These are phyloP conservation scores for Cystobasidium sp. DNA, from an alignment of 1,284 basidiomycete species.

Conservation along the genomic window DNA sequence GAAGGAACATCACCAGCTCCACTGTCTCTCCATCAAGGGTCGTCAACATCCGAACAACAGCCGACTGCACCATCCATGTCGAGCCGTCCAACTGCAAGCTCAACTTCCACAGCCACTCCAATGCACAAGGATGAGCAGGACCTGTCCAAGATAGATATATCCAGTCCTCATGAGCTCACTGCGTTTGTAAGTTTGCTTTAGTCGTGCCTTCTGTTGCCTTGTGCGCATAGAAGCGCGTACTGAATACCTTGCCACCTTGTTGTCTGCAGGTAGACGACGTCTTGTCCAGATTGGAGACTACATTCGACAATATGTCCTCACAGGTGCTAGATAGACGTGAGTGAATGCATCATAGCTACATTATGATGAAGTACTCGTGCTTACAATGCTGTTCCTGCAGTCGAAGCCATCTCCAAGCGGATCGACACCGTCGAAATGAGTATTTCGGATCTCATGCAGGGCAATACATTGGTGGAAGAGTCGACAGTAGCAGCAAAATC, in stretches of 20 bases:
- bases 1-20: conserved; percentile 4
- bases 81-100: conserved; percentile 22
- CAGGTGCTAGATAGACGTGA: conserved; percentile 42
- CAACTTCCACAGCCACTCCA: conserved; percentile 3
- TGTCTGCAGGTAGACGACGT: conserved; percentile 39
- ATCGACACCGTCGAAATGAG: conserved; percentile 39
- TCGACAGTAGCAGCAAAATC: neutral
- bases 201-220: neutral
- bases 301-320: conserved; percentile 38
- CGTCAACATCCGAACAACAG: neutral
- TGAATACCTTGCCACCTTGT: neutral
- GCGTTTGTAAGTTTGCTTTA: conserved; percentile 23
- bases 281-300: conserved; percentile 24
- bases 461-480: conserved; percentile 20
- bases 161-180: conserved; percentile 38
- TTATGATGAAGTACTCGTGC: neutral
- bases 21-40: conserved; percentile 9
- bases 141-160: conserved; percentile 29
- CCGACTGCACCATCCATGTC: conserved; percentile 11
- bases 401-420: conserved; percentile 38
- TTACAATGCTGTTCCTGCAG: conserved; percentile 8
- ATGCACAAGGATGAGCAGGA: conserved; percentile 9
- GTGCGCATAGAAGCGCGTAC: neutral
- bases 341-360: neutral
- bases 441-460: conserved; percentile 40